Evolutionary conservation across 2,329 filamentous ascomycete genomes (phyloP), one percentile per base, ranked within the genome.

Genomic region (Dichotomopilus funicola): DNA sequence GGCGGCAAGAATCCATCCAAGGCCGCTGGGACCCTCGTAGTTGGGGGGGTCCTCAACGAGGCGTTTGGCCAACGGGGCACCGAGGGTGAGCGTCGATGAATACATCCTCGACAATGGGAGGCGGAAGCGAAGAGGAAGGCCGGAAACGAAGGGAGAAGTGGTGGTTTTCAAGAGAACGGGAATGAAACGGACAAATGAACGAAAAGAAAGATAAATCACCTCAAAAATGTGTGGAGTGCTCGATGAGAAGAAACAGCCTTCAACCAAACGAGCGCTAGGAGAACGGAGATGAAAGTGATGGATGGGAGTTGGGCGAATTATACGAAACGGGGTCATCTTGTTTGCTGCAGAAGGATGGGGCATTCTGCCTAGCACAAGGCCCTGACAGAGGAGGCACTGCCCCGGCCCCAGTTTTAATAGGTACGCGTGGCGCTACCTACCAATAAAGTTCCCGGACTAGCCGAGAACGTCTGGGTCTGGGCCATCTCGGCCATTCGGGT

Each of bases 1-100:
- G 51, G 70, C 51, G 13, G 75, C 53, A 47, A 76, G 48, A 55
- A 80, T 58, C 42, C 65, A 59, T 58, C 60, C 66, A 74, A 73
- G 76, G 6, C 19, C 13, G 4, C 1, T 31, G 1, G 75, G 50
- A 8, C 49, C 70, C 65, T 68, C 73, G 55, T 65, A 68, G 51
- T 46, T n/a, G 10, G 52, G 35, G 12, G 34, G 36, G 12, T 60
- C 45, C 42, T 58, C 52, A 7, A 51, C 45, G 49, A 50, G 43
- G 37, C 60, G 61, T 56, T 57, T 59, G 41, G 45, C 54, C 53
- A 63, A 34, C 36, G 50, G 11, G 35, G 49, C 46, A 38, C 59
- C 59, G 12, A 55, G 4, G 54, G 49, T 49, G 33, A 53, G 37
- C 46, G 47, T 46, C 10, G 19, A 27, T 44, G 54, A 13, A 44